Base-by-base conservation (phyloP, 164 flowering plant genomes). In the Vitis rotundifolia region DNA sequence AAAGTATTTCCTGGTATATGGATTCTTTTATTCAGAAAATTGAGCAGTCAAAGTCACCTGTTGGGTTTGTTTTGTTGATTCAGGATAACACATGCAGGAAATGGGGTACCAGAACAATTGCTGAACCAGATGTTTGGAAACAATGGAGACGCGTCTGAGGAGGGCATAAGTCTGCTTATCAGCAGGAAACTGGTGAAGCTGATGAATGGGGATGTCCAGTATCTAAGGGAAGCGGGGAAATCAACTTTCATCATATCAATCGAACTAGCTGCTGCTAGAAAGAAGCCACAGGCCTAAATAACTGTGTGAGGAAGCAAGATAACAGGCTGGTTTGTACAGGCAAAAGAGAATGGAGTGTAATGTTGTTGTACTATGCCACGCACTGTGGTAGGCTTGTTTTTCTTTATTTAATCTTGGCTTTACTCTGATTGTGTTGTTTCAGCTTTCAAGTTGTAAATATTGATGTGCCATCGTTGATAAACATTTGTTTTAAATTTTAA, bases 171-270 rank as follows among this genome's bases (percentile, higher is more conserved):
- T 78, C 78, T 95, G 54, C 78, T 88, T 2, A 76, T 93, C 51
- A 83, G 96, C 83, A 77, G 94, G 67, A 95, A 91, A 69, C 74
- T 95, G 65, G 84, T 91, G 78, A 93, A 78, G 83, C 86, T 93
- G 49, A 95, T 95, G 99, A 91, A 91, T 63, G 98, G 99, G 14
- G 96, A 95, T 50, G 89, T 95, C n/a, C 90, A 77, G 63, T 93
- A 91, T 75, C 80, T 93, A 19, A 83, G 90, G 75, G 95, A 91
- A 68, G 92, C 89, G 3, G 87, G 86, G 51, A 81, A 76, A 64
- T 86, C 96, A 2, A 84, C 91, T n/a, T 89, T 95, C 82, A 90
- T 95, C 62, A 73, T 91, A 52, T 61, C 88, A 3, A 84, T 81
- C 3, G 98, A 93, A 68, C 92, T 93, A 70, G 98, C 99, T 16